These are phyloP conservation scores for Phytophthora citrophthora DNA, from an alignment of 352 stramenopile species.

Conservation along the genomic window DNA sequence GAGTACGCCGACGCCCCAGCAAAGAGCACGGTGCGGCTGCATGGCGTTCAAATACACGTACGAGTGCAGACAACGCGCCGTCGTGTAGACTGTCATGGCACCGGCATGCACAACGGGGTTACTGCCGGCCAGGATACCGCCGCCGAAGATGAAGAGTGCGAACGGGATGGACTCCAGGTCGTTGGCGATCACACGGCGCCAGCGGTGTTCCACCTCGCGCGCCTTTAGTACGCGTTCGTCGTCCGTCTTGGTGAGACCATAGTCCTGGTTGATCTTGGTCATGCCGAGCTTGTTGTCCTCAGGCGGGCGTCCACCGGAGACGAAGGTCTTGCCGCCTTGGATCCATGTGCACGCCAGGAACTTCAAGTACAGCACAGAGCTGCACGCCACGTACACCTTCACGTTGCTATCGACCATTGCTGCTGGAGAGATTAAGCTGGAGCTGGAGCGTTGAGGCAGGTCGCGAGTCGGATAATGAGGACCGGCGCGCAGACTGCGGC, in stretches of 20 bases:
- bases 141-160: conserved; percentile 50
- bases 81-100: conserved; percentile 49
- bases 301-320: conserved; percentile 45
- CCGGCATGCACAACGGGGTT: conserved; percentile 35
- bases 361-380: conserved; percentile 65
- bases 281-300: conserved; percentile 52
- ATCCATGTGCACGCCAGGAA: conserved; percentile 56
- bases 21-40: conserved; percentile 48
- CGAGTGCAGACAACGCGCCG: conserved; percentile 45
- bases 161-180: conserved; percentile 65
- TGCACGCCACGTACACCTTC: conserved; percentile 63
- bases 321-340: conserved; percentile 58
- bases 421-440: not conserved
- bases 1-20: conserved; percentile 32
- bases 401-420: conserved; percentile 30
- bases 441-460: not conserved
- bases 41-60: conserved; percentile 47
- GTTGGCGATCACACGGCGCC: conserved; percentile 58
- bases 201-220: conserved; percentile 43
- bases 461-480: conserved; percentile 4
- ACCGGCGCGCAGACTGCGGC: not conserved
- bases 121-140: conserved; percentile 39
- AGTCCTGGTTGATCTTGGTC: conserved; percentile 40
- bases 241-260: conserved; percentile 32
- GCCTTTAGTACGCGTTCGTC: conserved; percentile 38